phyloP scores from a whole-genome alignment of 192 early-diverging fungal genomes.

The Geosiphon pyriformis region DNA sequence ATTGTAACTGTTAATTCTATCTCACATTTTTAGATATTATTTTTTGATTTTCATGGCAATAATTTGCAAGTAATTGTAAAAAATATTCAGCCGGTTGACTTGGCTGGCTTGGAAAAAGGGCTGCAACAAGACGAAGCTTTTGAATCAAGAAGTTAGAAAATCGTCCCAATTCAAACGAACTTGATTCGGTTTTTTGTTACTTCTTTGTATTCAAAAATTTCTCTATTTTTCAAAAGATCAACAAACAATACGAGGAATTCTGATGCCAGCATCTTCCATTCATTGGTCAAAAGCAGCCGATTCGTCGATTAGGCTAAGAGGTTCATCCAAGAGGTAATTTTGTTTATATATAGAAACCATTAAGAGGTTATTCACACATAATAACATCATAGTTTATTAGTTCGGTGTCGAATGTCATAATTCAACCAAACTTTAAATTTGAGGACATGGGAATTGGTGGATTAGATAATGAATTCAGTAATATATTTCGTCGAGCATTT shows the following conservation, averaged over 20 bases:
- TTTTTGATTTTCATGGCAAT: constrained; percentile 79
- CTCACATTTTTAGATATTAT: constrained; percentile 34
- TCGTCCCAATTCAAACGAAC: no score
- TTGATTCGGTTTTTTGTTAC: no score
- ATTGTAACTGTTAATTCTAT: constrained; percentile 7
- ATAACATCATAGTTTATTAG: constrained; percentile 28
- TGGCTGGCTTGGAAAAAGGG: constrained; percentile 47
- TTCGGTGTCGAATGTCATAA: constrained; percentile 64
- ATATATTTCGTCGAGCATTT: constrained; percentile 95
- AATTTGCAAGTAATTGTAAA: constrained; percentile 46
- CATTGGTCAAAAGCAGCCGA: constrained; percentile 65
- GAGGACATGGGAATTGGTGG: constrained; percentile 98
- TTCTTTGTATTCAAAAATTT: no score
- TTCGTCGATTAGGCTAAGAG: constrained; percentile 72
- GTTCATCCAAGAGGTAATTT: constrained; percentile 45
- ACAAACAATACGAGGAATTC: constrained; percentile 63
- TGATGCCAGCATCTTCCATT: constrained; percentile 67
- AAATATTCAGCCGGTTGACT: constrained; percentile 49
- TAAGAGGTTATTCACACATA: not conserved
- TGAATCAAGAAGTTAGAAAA: no score
- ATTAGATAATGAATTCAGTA: constrained; percentile 87
- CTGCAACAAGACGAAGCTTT: no score
- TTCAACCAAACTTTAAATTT: constrained; percentile 94
- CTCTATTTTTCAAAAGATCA: no score
- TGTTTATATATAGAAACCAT: not conserved